A percentile compares a stretch with the other conserved stretches of the same genome.
phyloP scores from a whole-genome alignment of 1,139 yeast species.

The Suhomyces wounanorum region DNA sequence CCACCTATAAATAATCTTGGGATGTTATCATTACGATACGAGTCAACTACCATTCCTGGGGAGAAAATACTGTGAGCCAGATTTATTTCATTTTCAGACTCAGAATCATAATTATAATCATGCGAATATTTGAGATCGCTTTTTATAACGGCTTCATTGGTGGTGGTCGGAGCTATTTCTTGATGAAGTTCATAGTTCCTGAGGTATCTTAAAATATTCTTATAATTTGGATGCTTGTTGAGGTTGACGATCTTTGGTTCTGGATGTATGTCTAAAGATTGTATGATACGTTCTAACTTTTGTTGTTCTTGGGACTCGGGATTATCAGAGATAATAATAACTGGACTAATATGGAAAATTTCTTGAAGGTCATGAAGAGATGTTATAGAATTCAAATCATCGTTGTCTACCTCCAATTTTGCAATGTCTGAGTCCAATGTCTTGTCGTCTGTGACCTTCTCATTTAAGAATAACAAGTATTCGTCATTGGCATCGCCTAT shows the following conservation, averaged over 20 bases:
- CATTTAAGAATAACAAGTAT: conserved; percentile 8
- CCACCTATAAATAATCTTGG: conserved; percentile 39
- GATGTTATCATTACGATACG: conserved; percentile 16
- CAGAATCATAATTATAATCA: not conserved
- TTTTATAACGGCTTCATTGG: conserved; percentile 10
- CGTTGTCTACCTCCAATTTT: conserved; percentile 1
- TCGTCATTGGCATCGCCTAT: conserved; percentile 12
- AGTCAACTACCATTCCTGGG: conserved; percentile 1
- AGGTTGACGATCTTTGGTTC: conserved; percentile 34
- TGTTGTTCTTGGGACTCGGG: conserved; percentile 22
- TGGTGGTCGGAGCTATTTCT: conserved; percentile 1
- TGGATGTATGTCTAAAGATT: conserved; percentile 30
- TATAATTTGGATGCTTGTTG: conserved; percentile 34
- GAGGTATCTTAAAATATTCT: conserved; percentile 28
- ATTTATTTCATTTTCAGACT: conserved; percentile 11
- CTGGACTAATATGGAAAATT: conserved; percentile 32
- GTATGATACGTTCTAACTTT: conserved; percentile 24
- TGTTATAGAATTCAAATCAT: conserved; percentile 6
- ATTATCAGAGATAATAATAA: conserved; percentile 26
- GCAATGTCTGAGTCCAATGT: conserved; percentile 1
- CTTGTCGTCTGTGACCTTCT: conserved; percentile 2
- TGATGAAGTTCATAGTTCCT: conserved; percentile 21
- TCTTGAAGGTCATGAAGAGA: conserved; percentile 31
- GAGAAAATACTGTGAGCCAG: conserved; percentile 11
- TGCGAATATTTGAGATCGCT: conserved; percentile 14